Percentiles rank a stretch among this genome's conserved stretches.
phyloP scores from a whole-genome alignment of 164 flowering plant species.

The Annona cherimola region DNA sequence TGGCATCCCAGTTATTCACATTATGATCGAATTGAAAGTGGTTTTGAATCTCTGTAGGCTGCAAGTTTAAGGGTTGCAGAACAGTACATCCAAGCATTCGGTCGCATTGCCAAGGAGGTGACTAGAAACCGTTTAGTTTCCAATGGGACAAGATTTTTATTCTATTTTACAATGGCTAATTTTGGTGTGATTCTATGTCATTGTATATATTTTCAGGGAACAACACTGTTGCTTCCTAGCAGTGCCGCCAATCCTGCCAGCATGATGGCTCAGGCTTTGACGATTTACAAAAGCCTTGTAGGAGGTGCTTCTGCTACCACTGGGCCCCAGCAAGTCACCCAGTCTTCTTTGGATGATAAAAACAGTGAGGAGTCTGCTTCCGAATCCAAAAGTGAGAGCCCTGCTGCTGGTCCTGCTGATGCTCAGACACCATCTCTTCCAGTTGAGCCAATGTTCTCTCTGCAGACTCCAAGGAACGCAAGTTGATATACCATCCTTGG shows the following conservation, averaged over 20 bases:
- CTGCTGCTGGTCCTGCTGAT: neutral
- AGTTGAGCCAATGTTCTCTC: conserved; percentile 36
- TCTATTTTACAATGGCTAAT: neutral
- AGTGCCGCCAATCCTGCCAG: conserved; percentile 46
- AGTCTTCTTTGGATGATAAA: conserved; percentile 4
- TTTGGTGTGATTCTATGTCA: neutral
- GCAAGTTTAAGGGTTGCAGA: conserved; percentile 84
- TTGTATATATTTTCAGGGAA: conserved; percentile 36
- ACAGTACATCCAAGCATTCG: conserved; percentile 75
- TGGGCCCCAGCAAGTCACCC: conserved; percentile 5
- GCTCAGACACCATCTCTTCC: neutral
- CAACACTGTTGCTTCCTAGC: conserved; percentile 78
- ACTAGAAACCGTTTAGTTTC: neutral
- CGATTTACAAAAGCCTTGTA: conserved; percentile 60
- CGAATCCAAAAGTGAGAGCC: conserved; percentile 14
- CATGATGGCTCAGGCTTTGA: conserved; percentile 60
- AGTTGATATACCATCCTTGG: neutral
- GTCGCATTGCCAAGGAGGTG: conserved; percentile 86
- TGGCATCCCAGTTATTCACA: neutral
- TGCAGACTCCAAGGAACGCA: conserved; percentile 31
- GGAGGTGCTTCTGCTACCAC: conserved; percentile 11
- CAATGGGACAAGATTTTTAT: too few species aligned
- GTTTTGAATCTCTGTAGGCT: conserved; percentile 51
- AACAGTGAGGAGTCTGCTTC: conserved; percentile 8
- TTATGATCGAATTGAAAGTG: conserved; percentile 2